Base-by-base conservation (phyloP, 2,329 filamentous ascomycete genomes). In the Trichophyton mentagrophytes region DNA sequence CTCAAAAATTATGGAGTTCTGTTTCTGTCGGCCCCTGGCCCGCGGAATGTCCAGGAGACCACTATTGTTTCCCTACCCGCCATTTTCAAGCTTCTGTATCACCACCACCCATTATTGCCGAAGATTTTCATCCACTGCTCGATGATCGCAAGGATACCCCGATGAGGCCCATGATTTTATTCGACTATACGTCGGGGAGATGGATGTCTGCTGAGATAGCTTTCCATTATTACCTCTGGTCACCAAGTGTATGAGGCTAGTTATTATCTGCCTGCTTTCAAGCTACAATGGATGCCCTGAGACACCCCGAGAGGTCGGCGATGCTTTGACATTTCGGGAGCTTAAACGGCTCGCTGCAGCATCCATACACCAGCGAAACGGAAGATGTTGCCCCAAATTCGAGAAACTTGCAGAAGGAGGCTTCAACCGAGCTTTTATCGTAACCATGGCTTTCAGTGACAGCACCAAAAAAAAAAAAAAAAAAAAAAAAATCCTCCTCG, bases 401-500 rank as follows among this genome's bases (percentile, higher is more conserved):
- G 22, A 51, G 46, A 51, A 51, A 6, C 46, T 51, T 13, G 46
- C 46, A 0, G 53, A 56, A 56, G 53, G 53, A 38, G 53, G 53
- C n/a, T 56, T 56, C n/a, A 56, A 56, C 36, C 27, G 53, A 20
- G 3, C 13, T 13, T 56, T 56, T 36, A 3, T 38, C 3, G 13
- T 56, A 27, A 56, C 53, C 7, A 36, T 56, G 51, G 51, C 7
- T 56, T 20, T 17, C 25, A 30, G 22, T 22, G 22, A 22, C 22
- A 22, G 22, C 22, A 22, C 22, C 22, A 22, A 22, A 22, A 22
- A 22, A 22, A 22, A 22, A 22, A 22, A 22, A 22, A 22, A 22
- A 22, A 22, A 22, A 22, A 22, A 22, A 22, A 22, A 22, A 22
- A 22, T 0, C 22, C 66, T 76, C 13, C 36, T 56, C 17, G 59